phyloP scores from a whole-genome alignment of 768 basidiomycete genomes.

The Termitomyces sp. region DNA sequence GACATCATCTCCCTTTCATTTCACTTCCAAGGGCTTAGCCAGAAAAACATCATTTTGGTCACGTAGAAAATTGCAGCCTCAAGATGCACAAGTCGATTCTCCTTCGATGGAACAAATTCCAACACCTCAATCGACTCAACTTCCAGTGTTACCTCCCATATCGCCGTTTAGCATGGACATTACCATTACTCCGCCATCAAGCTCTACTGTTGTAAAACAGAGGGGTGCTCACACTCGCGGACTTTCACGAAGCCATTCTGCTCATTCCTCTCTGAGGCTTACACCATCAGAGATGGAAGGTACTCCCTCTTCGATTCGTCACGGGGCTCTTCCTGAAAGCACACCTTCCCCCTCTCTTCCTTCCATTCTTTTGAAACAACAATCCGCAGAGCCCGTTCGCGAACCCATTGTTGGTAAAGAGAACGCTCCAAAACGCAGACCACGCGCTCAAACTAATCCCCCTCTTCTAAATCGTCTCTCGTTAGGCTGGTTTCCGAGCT shows the following conservation, averaged over 20 bases:
- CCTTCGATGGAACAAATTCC: constrained; percentile 7
- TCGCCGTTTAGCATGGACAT: constrained; percentile 26
- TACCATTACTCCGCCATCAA: constrained; percentile 30
- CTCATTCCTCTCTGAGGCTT: constrained; percentile 6
- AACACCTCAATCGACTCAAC: constrained; percentile 21
- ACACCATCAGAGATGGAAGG: constrained; percentile 14
- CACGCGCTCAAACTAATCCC: constrained; percentile 60
- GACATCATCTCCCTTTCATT: constrained; percentile 18
- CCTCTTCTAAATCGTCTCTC: constrained; percentile 71
- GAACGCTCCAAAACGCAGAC: constrained; percentile 25
- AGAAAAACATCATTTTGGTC: constrained; percentile 71
- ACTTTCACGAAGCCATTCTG: constrained; percentile 47
- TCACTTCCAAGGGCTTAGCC: constrained; percentile 39
- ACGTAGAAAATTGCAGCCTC: constrained; percentile 41
- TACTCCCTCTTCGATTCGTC: not conserved
- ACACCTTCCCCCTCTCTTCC: not conserved
- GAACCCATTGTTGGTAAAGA: constrained; percentile 7
- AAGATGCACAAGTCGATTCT: constrained; percentile 7
- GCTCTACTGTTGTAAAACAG: constrained; percentile 29
- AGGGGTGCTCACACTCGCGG: constrained; percentile 23
- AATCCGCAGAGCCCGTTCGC: constrained; percentile 16
- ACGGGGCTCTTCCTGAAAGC: not conserved
- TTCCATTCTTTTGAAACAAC: constrained; percentile 1
- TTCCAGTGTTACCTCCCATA: constrained; percentile 29
- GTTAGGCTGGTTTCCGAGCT: constrained; percentile 57